Base-by-base conservation (phyloP, 768 basidiomycete genomes). In the Hirschioporus abietinus region DNA sequence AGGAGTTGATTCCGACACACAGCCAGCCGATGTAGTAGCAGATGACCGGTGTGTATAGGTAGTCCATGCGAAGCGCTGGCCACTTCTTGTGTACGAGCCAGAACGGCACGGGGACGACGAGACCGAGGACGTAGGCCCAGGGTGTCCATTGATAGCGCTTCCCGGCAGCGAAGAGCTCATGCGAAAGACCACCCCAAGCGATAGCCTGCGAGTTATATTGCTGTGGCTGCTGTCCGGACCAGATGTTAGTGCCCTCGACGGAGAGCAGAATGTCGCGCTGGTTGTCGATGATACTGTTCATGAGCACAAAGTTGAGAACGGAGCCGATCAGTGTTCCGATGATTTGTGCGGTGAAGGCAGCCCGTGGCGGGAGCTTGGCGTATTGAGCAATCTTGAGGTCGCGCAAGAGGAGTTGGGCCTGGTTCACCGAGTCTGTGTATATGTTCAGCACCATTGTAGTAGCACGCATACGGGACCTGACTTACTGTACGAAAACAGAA, bases 231-330 rank as follows among this genome's bases (percentile, higher is more conserved):
- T 81, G 81, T 7, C 83, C 83, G 20, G 75, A 78, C 76, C 79
- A 85, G 63, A 84, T 79, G 69, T 84, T 83, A 1, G 87, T 86
- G 35, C 86, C 86, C 69, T 88, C 77, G 0, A 84, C 80, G 6
- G 81, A 82, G 26, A 87, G 74, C 3, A 89, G 73, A 27, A 85
- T 83, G 0, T 80, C 78, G 0, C 80, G 78, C 61, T 87, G 83
- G 52, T 74, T 79, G 63, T 79, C 77, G 71, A 89, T 80, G 66
- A 89, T 84, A 1, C 80, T 80, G 68, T 84, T 86, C 86, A 87
- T 87, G 64, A 89, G 70, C 59, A 87, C 82, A 74, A 76, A 79
- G 71, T 80, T 80, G 64, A 80, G 70, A 1, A 80, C 30, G 2
- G 73, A 69, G 30, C 83, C 84, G 64, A 86, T 73, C 34, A 85